phyloP scores from a whole-genome alignment of 306 rosid species.

The Trifolium subterraneum region DNA sequence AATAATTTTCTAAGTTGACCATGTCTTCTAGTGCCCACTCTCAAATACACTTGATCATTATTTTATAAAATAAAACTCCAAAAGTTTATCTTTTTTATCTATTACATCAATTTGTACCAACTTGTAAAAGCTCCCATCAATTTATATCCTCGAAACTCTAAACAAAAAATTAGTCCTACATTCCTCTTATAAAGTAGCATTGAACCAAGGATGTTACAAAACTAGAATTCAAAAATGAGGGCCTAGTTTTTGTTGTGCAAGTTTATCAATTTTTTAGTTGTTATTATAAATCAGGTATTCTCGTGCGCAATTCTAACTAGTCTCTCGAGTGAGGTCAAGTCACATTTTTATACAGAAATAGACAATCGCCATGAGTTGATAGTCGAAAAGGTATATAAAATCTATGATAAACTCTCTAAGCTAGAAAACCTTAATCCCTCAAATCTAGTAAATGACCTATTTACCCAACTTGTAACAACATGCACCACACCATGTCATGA shows the following conservation, averaged over 20 bases:
- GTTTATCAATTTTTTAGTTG: background rate
- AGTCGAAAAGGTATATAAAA: constrained; percentile 50
- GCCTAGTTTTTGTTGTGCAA: background rate
- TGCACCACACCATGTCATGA: constrained; percentile 58
- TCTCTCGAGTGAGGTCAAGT: background rate
- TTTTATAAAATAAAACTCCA: constrained; percentile 16
- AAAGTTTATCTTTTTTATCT: background rate
- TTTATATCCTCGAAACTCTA: constrained; percentile 36
- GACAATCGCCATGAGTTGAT: constrained; percentile 51
- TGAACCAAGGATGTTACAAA: constrained; percentile 10
- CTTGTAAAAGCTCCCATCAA: constrained; percentile 11
- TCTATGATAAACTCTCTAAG: constrained; percentile 58
- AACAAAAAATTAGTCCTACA: constrained; percentile 1
- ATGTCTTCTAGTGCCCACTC: constrained; percentile 42
- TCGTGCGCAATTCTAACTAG: background rate
- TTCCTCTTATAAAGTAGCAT: constrained; percentile 30
- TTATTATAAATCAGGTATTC: background rate
- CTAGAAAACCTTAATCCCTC: constrained; percentile 69
- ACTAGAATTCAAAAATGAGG: constrained; percentile 2
- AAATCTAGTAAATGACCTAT: constrained; percentile 65
- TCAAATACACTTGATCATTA: constrained; percentile 33
- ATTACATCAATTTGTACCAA: constrained; percentile 38
- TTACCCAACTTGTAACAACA: constrained; percentile 63
- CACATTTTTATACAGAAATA: constrained; percentile 19
- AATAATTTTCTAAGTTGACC: background rate